phyloP scores from a whole-genome alignment of 805 yeast species.

The Candida chilensis region DNA sequence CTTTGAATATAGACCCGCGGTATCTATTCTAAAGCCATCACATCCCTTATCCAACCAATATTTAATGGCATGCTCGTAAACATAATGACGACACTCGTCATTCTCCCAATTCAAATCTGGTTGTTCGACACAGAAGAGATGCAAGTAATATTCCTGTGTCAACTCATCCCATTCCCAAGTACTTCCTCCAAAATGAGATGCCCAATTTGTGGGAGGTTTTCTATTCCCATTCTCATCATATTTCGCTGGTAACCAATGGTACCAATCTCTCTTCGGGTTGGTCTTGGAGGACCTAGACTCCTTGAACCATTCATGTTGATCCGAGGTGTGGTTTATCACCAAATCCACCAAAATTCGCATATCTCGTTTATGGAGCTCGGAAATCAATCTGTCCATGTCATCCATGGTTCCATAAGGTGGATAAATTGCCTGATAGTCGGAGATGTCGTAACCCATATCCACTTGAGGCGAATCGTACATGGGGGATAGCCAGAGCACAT shows the following conservation, averaged over 20 bases:
- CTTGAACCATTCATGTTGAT: constrained; percentile 49
- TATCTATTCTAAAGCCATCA: constrained; percentile 53
- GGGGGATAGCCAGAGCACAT: constrained; percentile 49
- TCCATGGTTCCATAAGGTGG: constrained; percentile 46
- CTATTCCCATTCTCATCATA: constrained; percentile 39
- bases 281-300: constrained; percentile 41
- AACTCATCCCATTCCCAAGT: constrained; percentile 50
- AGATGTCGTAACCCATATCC: constrained; percentile 57
- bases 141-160: constrained; percentile 47
- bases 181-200: constrained; percentile 39
- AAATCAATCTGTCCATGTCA: constrained; percentile 39
- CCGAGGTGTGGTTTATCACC: constrained; percentile 51
- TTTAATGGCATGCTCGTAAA: constrained; percentile 36
- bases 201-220: constrained; percentile 51
- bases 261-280: constrained; percentile 54
- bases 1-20: constrained; percentile 45
- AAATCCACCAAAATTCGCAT: constrained; percentile 45
- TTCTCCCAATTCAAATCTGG: constrained; percentile 61
- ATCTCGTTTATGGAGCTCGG: constrained; percentile 36
- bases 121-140: constrained; percentile 42
- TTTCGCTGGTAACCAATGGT: constrained; percentile 44
- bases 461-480: constrained; percentile 50
- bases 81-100: constrained; percentile 18
- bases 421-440: constrained; percentile 43
- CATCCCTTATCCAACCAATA: constrained; percentile 50